These are phyloP conservation scores for Gracilaria gracilis DNA, from an alignment of 23 red algal species.

Conservation along the genomic window DNA sequence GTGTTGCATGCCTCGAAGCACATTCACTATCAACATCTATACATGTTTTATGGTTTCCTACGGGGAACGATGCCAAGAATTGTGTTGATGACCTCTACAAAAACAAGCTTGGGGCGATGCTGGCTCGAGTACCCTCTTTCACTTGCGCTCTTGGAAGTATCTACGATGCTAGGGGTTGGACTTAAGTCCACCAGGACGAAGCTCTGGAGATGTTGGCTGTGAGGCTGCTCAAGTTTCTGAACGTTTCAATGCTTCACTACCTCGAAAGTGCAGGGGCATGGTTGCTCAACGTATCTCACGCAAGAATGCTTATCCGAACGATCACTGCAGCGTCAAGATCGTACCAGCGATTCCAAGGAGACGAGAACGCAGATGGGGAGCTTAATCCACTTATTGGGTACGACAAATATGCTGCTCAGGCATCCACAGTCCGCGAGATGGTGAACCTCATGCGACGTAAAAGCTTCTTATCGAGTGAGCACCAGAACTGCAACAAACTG, in stretches of 20 bases:
- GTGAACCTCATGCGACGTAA: conserved; percentile 34
- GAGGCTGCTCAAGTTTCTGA: neutral
- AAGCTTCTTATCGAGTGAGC: conserved; percentile 3
- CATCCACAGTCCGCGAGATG: neutral
- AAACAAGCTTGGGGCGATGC: conserved; percentile 1
- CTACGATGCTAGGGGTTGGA: conserved; percentile 13
- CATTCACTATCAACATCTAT: conserved; percentile 31
- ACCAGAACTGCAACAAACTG: neutral
- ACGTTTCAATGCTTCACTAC: neutral
- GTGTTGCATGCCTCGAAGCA: conserved; percentile 21
- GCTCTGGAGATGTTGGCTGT: conserved; percentile 14
- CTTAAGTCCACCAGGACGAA: conserved; percentile 28
- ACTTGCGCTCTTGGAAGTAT: neutral
- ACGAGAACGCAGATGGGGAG: neutral
- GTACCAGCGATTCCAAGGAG: neutral
- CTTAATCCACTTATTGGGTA: neutral
- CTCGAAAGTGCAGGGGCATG: conserved; percentile 16
- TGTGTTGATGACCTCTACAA: conserved; percentile 3
- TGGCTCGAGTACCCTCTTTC: conserved; percentile 7
- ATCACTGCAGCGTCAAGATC: neutral
- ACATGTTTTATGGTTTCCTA: conserved; percentile 26
- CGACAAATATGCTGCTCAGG: conserved; percentile 5
- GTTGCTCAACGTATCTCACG: neutral
- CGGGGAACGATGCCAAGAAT: neutral
- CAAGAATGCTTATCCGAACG: conserved; percentile 10